Percentiles rank a stretch among this genome's conserved stretches.
phyloP scores from a whole-genome alignment of 1,284 basidiomycete species.

The Ustilago loliicola region DNA sequence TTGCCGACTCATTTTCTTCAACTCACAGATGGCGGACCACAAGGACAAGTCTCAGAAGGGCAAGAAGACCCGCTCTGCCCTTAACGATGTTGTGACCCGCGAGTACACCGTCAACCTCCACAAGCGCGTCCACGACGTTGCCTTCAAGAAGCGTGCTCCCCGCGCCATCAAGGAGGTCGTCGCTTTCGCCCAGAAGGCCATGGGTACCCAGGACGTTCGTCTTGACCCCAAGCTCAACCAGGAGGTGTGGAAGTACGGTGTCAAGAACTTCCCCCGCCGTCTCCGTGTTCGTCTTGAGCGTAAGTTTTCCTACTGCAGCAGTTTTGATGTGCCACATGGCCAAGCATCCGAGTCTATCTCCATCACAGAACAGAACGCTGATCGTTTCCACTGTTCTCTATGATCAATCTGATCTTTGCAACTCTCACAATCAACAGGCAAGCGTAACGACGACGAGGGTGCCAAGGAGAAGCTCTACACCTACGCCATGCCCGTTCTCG shows the following conservation, averaged over 20 bases:
- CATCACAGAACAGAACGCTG: neutral
- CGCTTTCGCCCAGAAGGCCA: conserved; percentile 69
- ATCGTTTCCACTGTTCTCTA: neutral
- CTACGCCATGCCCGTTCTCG: conserved; percentile 67
- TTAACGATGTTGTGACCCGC: conserved; percentile 63
- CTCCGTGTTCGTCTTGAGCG: conserved; percentile 69
- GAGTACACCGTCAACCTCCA: conserved; percentile 71
- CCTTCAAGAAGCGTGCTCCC: conserved; percentile 70
- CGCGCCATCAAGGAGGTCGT: conserved; percentile 69
- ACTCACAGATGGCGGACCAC: conserved; percentile 61
- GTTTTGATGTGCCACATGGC: neutral
- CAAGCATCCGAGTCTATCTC: neutral
- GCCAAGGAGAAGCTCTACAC: conserved; percentile 71
- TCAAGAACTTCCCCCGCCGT: conserved; percentile 69
- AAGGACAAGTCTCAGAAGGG: conserved; percentile 67
- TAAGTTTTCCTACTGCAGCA: neutral
- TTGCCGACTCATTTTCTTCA: conserved; percentile 1
- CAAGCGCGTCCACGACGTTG: conserved; percentile 66
- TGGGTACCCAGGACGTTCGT: conserved; percentile 70
- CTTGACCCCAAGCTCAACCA: conserved; percentile 71
- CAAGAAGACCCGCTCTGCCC: conserved; percentile 70
- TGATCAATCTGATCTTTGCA: neutral
- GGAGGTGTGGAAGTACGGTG: conserved; percentile 70
- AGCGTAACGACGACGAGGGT: conserved; percentile 71
- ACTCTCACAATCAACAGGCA: conserved; percentile 21